These are phyloP conservation scores for Rhodotorula graminis DNA, from an alignment of 768 basidiomycete genomes.

Conservation along the genomic window DNA sequence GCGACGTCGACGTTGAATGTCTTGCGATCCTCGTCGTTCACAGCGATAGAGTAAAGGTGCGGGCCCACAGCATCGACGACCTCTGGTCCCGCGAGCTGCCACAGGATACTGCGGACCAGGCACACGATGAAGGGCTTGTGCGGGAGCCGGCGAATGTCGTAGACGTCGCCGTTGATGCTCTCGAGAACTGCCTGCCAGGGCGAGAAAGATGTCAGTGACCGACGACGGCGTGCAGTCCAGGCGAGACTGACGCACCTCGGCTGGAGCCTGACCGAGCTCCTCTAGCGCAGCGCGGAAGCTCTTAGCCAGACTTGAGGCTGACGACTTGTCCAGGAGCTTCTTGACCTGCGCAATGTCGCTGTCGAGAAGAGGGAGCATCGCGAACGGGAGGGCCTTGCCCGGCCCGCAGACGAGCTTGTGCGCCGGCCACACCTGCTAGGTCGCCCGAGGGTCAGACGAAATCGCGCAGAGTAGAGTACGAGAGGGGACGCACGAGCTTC, in stretches of 20 bases:
- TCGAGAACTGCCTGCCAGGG: neutral
- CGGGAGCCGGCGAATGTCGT: neutral
- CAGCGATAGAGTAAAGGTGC: too few species aligned
- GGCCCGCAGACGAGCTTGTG: conserved; percentile 9
- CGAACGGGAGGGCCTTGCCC: neutral
- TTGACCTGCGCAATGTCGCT: neutral
- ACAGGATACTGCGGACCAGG: neutral
- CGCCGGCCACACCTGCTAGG: neutral
- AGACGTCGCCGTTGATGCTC: neutral
- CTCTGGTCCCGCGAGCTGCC: too few species aligned
- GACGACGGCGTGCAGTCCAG: too few species aligned
- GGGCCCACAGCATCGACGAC: too few species aligned
- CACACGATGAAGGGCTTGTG: neutral
- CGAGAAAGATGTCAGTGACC: too few species aligned
- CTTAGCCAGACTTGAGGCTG: neutral
- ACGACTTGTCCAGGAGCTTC: too few species aligned
- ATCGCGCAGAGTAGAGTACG: too few species aligned
- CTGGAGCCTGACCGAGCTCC: too few species aligned
- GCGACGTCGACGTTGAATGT: too few species aligned
- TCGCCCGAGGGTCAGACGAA: neutral
- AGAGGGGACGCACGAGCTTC: neutral
- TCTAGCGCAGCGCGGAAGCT: too few species aligned
- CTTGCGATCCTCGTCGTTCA: too few species aligned
- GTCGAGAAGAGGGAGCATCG: neutral
- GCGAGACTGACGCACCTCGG: too few species aligned